Percentiles rank a stretch among this genome's conserved stretches.
Conservation (phyloP, 371 early-diverging fungal genomes). For the Sporodiniella umbellata region DNA sequence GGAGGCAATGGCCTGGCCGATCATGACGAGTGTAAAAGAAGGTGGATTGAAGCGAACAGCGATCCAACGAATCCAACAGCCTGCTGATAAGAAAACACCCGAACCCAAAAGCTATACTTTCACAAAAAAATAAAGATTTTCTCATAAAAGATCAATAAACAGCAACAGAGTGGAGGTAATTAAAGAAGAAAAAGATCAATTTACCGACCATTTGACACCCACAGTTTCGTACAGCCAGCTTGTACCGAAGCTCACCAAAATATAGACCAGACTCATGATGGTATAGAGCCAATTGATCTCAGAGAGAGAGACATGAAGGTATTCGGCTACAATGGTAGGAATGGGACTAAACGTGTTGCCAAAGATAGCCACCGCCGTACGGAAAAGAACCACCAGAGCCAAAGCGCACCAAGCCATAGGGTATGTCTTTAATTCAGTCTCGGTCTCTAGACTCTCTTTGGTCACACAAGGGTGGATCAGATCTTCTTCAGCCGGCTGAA, state of each 20-base stretch:
- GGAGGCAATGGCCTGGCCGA: slow-evolving; percentile 61
- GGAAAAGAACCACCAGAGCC: slow-evolving; percentile 29
- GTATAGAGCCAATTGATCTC: slow-evolving; percentile 43
- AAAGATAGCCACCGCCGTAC: slow-evolving; percentile 35
- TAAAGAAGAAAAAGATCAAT: slow-evolving; percentile 1
- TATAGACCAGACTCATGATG: slow-evolving; percentile 45
- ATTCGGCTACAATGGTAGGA: slow-evolving; percentile 35
- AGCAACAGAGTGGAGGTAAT: background rate
- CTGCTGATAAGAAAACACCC: slow-evolving; percentile 41
- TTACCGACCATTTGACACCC: slow-evolving; percentile 46
- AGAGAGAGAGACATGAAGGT: slow-evolving; percentile 25
- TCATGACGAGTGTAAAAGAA: slow-evolving; percentile 45
- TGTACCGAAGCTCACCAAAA: slow-evolving; percentile 45
- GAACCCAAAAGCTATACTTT: slow-evolving; percentile 40
- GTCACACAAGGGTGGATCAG: too few species aligned
- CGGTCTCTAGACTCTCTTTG: too few species aligned
- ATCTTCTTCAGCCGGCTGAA: background rate
- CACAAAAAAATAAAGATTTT: too few species aligned
- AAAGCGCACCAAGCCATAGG: slow-evolving; percentile 37
- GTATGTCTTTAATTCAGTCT: slow-evolving; percentile 22
- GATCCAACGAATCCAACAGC: slow-evolving; percentile 60
- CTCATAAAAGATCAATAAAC: too few species aligned
- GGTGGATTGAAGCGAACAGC: slow-evolving; percentile 40
- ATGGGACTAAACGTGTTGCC: slow-evolving; percentile 42
- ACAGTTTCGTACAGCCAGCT: slow-evolving; percentile 47